Evolutionary conservation across 1,284 basidiomycete species (phyloP).

Genomic region (Hemileia vastatrix): DNA sequence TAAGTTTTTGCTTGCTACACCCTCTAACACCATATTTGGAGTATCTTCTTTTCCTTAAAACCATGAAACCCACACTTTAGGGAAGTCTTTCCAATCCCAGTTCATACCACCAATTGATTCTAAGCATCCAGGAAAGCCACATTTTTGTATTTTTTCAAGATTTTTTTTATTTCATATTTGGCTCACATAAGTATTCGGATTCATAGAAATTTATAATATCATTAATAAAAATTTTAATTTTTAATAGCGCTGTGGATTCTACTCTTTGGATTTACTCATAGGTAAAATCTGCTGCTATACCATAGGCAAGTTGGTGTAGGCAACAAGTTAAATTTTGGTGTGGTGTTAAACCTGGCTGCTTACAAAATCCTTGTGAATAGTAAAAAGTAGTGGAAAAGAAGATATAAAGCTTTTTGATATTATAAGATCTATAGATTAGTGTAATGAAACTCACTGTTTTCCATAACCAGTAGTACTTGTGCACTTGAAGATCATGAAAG

Average conservation of each 20-base stretch:
- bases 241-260: background rate
- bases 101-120: background rate
- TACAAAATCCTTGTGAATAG: background rate
- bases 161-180: background rate
- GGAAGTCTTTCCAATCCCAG: background rate
- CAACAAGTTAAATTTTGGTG: background rate
- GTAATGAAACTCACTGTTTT: too few relatives aligned
- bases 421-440: too few relatives aligned
- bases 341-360: background rate
- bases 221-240: background rate
- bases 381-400: too few relatives aligned
- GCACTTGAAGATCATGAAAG: too few relatives aligned
- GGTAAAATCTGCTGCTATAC: background rate
- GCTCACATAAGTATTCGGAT: background rate
- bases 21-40: background rate
- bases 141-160: background rate
- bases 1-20: background rate
- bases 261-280: background rate
- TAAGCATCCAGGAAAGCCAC: background rate
- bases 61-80: background rate
- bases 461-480: too few relatives aligned
- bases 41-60: background rate
- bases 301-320: background rate
- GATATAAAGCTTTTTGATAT: too few relatives aligned
- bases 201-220: background rate